These are phyloP conservation scores for Ampelomyces quisqualis DNA, from an alignment of 2,329 filamentous ascomycete species.

Conservation along the genomic window DNA sequence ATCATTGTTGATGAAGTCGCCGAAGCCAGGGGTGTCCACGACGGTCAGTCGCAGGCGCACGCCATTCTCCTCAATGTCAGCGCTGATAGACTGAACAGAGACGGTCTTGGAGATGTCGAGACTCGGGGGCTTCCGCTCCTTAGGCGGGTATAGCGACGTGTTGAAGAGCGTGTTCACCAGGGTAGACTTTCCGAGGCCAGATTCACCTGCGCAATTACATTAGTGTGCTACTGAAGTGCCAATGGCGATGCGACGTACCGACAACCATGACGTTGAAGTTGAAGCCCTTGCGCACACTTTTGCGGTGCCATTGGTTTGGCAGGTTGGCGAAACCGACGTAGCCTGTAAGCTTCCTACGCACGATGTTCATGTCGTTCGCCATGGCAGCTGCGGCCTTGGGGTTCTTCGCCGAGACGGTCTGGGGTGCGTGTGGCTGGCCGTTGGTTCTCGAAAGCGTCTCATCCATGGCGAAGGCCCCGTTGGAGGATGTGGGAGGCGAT, in stretches of 20 bases:
- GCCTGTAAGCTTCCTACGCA: conserved; percentile 95
- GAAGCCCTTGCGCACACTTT: conserved; percentile 99
- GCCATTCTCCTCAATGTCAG: conserved; percentile 90
- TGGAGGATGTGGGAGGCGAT: conserved; percentile 48
- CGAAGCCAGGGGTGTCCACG: conserved; percentile 96
- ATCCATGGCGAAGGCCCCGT: conserved; percentile 60
- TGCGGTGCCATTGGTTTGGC: conserved; percentile 99
- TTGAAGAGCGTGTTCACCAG: conserved; percentile 99
- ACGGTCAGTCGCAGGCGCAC: conserved; percentile 95
- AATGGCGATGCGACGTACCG: conserved; percentile 64
- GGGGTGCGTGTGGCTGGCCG: conserved; percentile 50
- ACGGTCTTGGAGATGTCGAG: conserved; percentile 91
- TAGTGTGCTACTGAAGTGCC: conserved; percentile 9
- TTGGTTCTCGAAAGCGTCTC: conserved; percentile 59
- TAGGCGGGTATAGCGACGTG: conserved; percentile 96
- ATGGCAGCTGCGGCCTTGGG: conserved; percentile 58
- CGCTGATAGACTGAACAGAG: conserved; percentile 56
- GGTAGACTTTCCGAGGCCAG: conserved; percentile 97
- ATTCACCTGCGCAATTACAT: conserved; percentile 71
- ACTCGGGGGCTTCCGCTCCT: conserved; percentile 96
- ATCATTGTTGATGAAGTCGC: conserved; percentile 99
- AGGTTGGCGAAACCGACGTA: conserved; percentile 99
- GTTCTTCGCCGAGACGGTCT: conserved; percentile 65
- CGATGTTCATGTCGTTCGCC: conserved; percentile 75
- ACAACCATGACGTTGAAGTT: conserved; percentile 99